Evolutionary conservation across 2,329 filamentous ascomycete genomes (phyloP).

Genomic region (Ophidiomyces ophidiicola): DNA sequence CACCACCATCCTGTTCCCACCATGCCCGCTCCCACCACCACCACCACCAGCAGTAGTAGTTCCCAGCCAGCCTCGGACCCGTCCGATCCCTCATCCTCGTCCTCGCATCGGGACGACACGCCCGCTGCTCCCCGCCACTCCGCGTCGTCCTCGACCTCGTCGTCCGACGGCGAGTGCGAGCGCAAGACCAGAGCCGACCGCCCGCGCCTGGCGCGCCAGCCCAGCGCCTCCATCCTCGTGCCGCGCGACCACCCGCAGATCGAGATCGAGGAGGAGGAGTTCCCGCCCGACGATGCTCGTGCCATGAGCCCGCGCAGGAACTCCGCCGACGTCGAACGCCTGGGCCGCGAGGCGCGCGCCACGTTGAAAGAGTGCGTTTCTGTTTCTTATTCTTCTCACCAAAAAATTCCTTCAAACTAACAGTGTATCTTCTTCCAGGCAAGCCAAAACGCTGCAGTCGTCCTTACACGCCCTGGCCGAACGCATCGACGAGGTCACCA

Average conservation of each 20-base stretch:
- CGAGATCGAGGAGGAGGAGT: conserved; percentile 59
- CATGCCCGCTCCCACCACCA: conserved; percentile 26
- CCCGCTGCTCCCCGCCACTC: too few relatives aligned
- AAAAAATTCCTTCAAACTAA: neutral
- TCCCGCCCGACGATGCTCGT: conserved; percentile 76
- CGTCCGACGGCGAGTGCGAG: conserved; percentile 37
- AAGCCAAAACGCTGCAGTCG: conserved; percentile 78
- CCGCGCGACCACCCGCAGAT: conserved; percentile 63
- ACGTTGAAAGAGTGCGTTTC: conserved; percentile 47
- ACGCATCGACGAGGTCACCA: conserved; percentile 84
- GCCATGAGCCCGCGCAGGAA: conserved; percentile 90
- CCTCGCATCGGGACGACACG: too few relatives aligned
- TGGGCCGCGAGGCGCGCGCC: conserved; percentile 68
- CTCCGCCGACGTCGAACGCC: conserved; percentile 76
- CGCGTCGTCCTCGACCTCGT: conserved; percentile 29
- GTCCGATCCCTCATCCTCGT: too few relatives aligned
- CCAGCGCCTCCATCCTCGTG: conserved; percentile 71
- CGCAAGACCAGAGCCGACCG: conserved; percentile 40
- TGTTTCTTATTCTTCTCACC: neutral
- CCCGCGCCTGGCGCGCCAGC: conserved; percentile 60
- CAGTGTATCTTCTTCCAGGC: conserved; percentile 41
- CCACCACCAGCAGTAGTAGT: conserved; percentile 21
- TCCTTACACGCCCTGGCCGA: conserved; percentile 82
- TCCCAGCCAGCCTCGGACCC: too few relatives aligned
- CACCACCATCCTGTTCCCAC: conserved; percentile 30